Evolutionary conservation across 1,284 basidiomycete genomes (phyloP), one percentile per base, ranked within the genome.

Genomic region (Microbotryum lychnidis-dioicae): DNA sequence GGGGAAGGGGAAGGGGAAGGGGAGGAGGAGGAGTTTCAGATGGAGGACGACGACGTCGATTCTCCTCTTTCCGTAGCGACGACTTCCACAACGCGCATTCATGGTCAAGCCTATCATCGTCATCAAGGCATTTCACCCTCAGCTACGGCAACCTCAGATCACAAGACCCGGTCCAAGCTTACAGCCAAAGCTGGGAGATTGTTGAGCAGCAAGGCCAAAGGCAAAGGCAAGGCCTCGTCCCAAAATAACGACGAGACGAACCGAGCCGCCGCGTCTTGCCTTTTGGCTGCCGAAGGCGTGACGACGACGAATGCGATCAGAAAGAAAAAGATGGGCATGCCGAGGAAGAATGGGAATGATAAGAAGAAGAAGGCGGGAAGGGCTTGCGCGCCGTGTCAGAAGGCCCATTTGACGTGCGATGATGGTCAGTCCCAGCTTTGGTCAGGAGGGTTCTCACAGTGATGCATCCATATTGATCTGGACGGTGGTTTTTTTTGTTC

Each of bases 341-440:
- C 61, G 45, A 64, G 55, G 62, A 69, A 65, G 47, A 60, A 61
- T 56, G 58, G 65, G 25, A 51, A 63, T 16, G 71, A 69, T 57
- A 89, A 88, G 56, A 90, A 90, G 81, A 91, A 91, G 80, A 91
- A 93, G 76, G 91, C 90, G 0, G 89, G 84, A 71, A 82, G 91
- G 50, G 94, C 94, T 44, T 98, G 94, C 74, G 85, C 88, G 64
- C 88, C 91, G 67, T 98, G 94, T 76, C 94, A 97, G 77, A 82
- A 80, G 71, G 91, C 91, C 1, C 94, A 98, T 76, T 80, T 98
- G 70, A 98, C 94, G 9, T 98, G 94, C 75, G 92, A 98, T 75
- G 94, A 97, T 73, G 85, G 93, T 96, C 66, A 74, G 79, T 71
- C 49, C 21, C 1, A 14, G 42, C n/a, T 48, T 37, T 55, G 70